A percentile compares a stretch with the other conserved stretches of the same genome.
phyloP scores from a whole-genome alignment of 495 filamentous ascomycete genomes.

The Xylaria acuta region DNA sequence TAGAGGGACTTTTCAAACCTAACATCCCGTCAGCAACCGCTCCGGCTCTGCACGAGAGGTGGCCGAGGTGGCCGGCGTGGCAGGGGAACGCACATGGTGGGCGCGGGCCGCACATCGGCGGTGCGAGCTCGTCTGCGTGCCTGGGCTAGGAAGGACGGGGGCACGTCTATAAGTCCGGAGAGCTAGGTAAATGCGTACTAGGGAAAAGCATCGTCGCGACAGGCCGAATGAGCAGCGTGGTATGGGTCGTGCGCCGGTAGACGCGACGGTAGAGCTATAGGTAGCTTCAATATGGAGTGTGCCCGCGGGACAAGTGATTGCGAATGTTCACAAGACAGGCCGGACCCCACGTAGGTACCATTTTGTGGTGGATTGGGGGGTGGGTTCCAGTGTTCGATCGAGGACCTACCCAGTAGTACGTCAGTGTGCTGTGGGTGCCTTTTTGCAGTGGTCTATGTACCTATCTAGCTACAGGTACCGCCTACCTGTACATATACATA shows the following conservation, averaged over 20 bases:
- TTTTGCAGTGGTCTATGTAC: not conserved
- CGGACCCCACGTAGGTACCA: not conserved
- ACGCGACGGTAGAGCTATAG: constrained; percentile 11
- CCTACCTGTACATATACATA: not conserved
- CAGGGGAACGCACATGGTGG: constrained; percentile 36
- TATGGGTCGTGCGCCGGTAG: not conserved
- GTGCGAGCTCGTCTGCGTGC: constrained; percentile 23
- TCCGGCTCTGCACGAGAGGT: constrained; percentile 9
- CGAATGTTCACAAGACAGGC: constrained; percentile 9
- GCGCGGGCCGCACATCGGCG: constrained; percentile 24
- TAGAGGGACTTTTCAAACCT: constrained; percentile 99
- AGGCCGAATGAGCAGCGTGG: not conserved
- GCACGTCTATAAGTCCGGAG: constrained; percentile 18
- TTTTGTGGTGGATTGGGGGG: not conserved
- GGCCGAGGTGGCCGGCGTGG: not conserved
- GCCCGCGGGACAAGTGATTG: not conserved
- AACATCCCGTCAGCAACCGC: constrained; percentile 36
- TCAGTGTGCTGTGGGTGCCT: not conserved
- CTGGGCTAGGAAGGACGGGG: not conserved
- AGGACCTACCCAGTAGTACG: too few species aligned
- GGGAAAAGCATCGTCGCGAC: constrained; percentile 24
- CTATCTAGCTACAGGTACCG: not conserved
- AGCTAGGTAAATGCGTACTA: constrained; percentile 15
- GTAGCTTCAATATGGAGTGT: constrained; percentile 15
- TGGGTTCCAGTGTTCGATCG: too few species aligned